Evolutionary conservation across 179 eudicot species (phyloP).

Genomic region (Pouteria campechiana): DNA sequence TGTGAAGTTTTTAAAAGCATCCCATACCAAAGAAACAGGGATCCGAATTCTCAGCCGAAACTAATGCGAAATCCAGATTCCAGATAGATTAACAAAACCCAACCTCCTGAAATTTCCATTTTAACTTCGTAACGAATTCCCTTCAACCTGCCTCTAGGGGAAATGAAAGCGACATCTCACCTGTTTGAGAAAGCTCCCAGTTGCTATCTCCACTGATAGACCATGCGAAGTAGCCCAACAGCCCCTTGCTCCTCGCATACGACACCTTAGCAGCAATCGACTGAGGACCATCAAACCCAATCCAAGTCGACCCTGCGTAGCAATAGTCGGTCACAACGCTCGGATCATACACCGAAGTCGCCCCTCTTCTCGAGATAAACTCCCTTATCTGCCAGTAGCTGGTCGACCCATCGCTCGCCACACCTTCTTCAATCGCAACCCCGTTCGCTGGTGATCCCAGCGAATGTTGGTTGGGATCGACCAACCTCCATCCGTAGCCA

Average conservation of each 20-base stretch:
- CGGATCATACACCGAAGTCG: conserved; percentile 29
- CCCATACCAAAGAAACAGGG: too few species aligned
- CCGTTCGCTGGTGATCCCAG: conserved; percentile 42
- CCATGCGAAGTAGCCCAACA: conserved; percentile 84
- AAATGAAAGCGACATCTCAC: conserved; percentile 8
- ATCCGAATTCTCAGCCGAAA: too few species aligned
- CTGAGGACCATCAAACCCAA: conserved; percentile 52
- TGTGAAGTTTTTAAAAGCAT: too few species aligned
- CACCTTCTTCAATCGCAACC: conserved; percentile 6
- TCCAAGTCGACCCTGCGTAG: conserved; percentile 52
- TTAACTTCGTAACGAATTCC: too few species aligned
- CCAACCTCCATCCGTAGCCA: conserved; percentile 58
- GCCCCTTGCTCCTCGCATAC: conserved; percentile 34
- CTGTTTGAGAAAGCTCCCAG: conserved; percentile 50
- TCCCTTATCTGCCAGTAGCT: conserved; percentile 20
- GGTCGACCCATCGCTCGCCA: conserved; percentile 17
- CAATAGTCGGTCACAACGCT: conserved; percentile 44
- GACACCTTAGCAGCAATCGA: conserved; percentile 30
- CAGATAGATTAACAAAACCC: too few species aligned
- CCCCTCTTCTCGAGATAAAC: conserved; percentile 19
- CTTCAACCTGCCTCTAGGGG: too few species aligned
- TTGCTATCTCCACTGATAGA: conserved; percentile 43
- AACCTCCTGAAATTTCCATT: too few species aligned
- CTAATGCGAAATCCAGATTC: too few species aligned
- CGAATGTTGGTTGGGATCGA: conserved; percentile 25